Percentiles rank a stretch among this genome's conserved stretches.
phyloP scores from a whole-genome alignment of 2,329 filamentous ascomycete genomes.

The Verticillium zaregamsianum region DNA sequence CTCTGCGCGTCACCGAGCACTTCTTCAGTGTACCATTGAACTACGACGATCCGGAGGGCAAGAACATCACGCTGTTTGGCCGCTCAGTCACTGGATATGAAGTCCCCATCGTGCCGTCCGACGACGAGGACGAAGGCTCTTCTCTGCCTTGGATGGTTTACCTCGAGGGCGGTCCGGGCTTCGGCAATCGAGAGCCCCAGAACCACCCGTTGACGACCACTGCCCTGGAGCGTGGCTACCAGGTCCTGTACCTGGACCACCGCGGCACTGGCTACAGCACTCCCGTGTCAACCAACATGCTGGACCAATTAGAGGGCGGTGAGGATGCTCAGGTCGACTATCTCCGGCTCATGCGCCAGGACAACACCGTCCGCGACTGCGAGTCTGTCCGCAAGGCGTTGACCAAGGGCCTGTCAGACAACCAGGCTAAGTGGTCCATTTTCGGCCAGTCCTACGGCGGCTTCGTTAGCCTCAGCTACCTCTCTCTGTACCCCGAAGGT shows the following conservation, averaged over 20 bases:
- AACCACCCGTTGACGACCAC: slow-evolving; percentile 65
- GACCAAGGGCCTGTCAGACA: slow-evolving; percentile 62
- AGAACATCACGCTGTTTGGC: slow-evolving; percentile 4
- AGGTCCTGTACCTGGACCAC: slow-evolving; percentile 84
- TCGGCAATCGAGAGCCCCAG: slow-evolving; percentile 71
- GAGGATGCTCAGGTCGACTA: slow-evolving; percentile 71
- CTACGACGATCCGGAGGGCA: slow-evolving; percentile 3
- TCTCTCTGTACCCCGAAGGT: slow-evolving; percentile 74
- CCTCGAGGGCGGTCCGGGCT: slow-evolving; percentile 82
- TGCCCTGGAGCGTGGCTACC: slow-evolving; percentile 78
- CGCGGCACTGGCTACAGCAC: slow-evolving; percentile 83
- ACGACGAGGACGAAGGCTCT: slow-evolving; percentile 13
- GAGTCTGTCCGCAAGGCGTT: slow-evolving; percentile 78
- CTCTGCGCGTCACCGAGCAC: slow-evolving; percentile 3
- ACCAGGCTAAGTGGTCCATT: slow-evolving; percentile 76
- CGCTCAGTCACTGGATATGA: slow-evolving; percentile 1
- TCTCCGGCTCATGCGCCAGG: slow-evolving; percentile 79
- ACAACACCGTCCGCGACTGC: slow-evolving; percentile 84
- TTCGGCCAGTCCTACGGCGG: slow-evolving; percentile 95
- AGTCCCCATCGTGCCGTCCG: slow-evolving; percentile 1
- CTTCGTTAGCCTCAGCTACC: slow-evolving; percentile 78
- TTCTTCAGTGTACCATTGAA: slow-evolving; percentile 1
- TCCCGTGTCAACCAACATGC: slow-evolving; percentile 69
- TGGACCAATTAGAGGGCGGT: slow-evolving; percentile 54
- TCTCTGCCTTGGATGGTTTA: slow-evolving; percentile 62